Evolutionary conservation across 1,139 yeast species (phyloP).

Genomic region (Suhomyces atakaporum): DNA sequence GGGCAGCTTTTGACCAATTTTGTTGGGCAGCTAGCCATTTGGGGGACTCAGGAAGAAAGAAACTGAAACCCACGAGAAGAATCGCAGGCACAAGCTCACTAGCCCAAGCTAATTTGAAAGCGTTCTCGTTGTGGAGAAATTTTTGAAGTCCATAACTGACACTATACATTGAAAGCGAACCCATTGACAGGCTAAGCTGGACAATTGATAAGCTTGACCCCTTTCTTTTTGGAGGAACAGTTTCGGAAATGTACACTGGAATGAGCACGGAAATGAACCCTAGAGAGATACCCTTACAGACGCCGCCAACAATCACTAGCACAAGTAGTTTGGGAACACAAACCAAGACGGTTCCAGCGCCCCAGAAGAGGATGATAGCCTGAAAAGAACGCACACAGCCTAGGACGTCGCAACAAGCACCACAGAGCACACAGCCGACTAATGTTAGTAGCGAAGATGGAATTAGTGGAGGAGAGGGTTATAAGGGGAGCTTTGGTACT

Average conservation of each 20-base stretch:
- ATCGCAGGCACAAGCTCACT: conserved; percentile 22
- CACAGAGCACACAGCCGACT: conserved; percentile 38
- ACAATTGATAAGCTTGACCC: conserved; percentile 28
- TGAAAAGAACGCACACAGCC: conserved; percentile 34
- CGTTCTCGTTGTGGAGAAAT: conserved; percentile 13
- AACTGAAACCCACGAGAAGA: conserved; percentile 43
- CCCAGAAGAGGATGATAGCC: conserved; percentile 30
- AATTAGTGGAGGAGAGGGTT: no score
- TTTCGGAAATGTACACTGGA: conserved; percentile 37
- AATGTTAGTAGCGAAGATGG: conserved; percentile 14
- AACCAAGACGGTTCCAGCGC: conserved; percentile 26
- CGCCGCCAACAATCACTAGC: conserved; percentile 30
- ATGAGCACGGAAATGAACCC: conserved; percentile 35
- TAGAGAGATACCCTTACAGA: conserved; percentile 33
- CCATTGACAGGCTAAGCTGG: conserved; percentile 24
- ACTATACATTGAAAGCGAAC: conserved; percentile 26
- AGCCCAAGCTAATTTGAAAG: conserved; percentile 31
- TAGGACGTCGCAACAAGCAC: conserved; percentile 30
- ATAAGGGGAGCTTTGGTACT: no score
- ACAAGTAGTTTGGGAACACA: conserved; percentile 29
- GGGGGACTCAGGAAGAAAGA: conserved; percentile 48
- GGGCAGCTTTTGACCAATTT: conserved; percentile 36
- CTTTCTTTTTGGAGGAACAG: conserved; percentile 24
- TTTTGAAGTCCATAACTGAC: conserved; percentile 23
- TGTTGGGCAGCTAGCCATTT: conserved; percentile 35